phyloP scores from a whole-genome alignment of 352 stramenopile genomes.

The Phytophthora macrochlamydospora region DNA sequence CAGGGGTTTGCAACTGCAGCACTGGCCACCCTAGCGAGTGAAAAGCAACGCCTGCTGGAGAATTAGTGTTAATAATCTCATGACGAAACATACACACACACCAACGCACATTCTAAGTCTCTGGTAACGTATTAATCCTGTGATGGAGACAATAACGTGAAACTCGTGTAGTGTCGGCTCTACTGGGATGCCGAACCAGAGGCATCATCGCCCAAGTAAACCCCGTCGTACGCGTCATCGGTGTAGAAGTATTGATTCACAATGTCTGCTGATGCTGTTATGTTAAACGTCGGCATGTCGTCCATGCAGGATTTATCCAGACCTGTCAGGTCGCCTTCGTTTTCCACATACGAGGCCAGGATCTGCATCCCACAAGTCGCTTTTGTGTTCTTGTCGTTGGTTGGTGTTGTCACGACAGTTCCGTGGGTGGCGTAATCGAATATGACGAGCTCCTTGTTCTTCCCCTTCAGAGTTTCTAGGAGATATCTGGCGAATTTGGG shows the following conservation, averaged over 20 bases:
- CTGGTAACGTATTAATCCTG: too few relatives aligned
- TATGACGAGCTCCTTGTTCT: constrained; percentile 36
- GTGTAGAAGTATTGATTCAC: background rate
- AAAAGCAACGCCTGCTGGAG: constrained; percentile 31
- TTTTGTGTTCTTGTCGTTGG: constrained; percentile 14
- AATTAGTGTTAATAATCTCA: background rate
- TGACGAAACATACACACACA: background rate
- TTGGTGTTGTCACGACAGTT: constrained; percentile 25
- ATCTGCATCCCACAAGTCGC: constrained; percentile 40
- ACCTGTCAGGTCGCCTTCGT: constrained; percentile 25
- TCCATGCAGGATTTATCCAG: constrained; percentile 44
- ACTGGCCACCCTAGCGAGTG: constrained; percentile 41
- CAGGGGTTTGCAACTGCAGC: constrained; percentile 56
- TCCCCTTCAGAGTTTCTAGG: constrained; percentile 21
- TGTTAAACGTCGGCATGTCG: constrained; percentile 26
- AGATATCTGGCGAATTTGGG: constrained; percentile 48
- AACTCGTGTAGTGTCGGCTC: too few relatives aligned
- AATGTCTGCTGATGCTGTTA: constrained; percentile 2
- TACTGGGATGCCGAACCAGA: background rate
- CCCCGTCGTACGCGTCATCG: background rate
- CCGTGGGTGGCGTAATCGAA: constrained; percentile 40
- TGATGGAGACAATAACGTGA: too few relatives aligned
- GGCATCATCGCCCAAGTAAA: background rate
- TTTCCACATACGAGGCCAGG: constrained; percentile 38
- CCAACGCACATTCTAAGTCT: background rate